These are phyloP conservation scores for Aspergillus ruber DNA, from an alignment of 2,329 filamentous ascomycete genomes.

Conservation along the genomic window DNA sequence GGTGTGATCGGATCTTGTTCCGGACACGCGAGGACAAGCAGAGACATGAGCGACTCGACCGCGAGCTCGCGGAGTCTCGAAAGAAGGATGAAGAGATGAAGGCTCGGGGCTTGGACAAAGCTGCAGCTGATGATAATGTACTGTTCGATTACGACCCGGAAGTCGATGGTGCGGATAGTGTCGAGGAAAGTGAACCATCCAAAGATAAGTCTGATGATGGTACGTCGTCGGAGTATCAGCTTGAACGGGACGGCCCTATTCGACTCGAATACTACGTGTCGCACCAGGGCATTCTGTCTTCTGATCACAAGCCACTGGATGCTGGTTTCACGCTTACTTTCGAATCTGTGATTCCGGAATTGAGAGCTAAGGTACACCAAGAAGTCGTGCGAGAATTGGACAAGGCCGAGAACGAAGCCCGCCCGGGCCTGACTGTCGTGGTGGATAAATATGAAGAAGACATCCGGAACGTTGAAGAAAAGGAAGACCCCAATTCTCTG, in stretches of 20 bases:
- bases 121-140: constrained; percentile 70
- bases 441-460: constrained; percentile 53
- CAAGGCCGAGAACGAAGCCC: constrained; percentile 81
- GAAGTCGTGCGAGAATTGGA: constrained; percentile 86
- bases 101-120: constrained; percentile 66
- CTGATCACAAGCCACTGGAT: constrained; percentile 88
- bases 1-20: constrained; percentile 93
- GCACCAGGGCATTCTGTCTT: constrained; percentile 83
- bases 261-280: constrained; percentile 68
- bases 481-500: constrained; percentile 50
- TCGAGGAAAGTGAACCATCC: constrained; percentile 55
- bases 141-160: constrained; percentile 89
- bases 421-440: constrained; percentile 75
- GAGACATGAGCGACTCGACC: constrained; percentile 56
- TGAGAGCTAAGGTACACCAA: constrained; percentile 76
- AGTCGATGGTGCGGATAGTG: constrained; percentile 56
- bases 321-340: constrained; percentile 80
- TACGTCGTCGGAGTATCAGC: constrained; percentile 16
- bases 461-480: constrained; percentile 28
- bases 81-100: constrained; percentile 81
- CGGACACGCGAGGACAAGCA: constrained; percentile 66
- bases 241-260: constrained; percentile 44
- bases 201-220: constrained; percentile 43
- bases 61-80: constrained; percentile 60
- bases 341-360: constrained; percentile 74